phyloP scores from a whole-genome alignment of 2,329 filamentous ascomycete genomes.

The Rutstroemia sp. region DNA sequence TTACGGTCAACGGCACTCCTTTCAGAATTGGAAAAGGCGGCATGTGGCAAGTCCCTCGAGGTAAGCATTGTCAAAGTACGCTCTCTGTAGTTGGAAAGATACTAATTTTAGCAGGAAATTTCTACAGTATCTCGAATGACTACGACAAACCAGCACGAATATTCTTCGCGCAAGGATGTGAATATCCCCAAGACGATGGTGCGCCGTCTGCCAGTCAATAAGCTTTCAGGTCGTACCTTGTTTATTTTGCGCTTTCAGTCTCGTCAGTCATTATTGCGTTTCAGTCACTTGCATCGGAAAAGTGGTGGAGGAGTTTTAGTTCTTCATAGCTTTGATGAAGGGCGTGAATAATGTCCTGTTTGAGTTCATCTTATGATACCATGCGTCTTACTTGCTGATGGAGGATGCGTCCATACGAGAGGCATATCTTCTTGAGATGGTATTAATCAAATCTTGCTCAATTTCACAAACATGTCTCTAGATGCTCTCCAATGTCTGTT shows the following conservation, averaged over 20 bases:
- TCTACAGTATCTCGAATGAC: constrained; percentile 85
- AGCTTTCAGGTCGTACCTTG: too few species aligned
- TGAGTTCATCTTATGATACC: constrained; percentile 6
- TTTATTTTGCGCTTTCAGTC: neutral
- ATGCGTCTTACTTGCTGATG: constrained; percentile 3
- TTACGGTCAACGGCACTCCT: constrained; percentile 64
- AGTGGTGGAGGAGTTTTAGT: neutral
- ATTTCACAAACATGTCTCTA: too few species aligned
- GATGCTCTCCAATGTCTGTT: too few species aligned
- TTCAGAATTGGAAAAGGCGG: constrained; percentile 85
- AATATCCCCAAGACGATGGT: constrained; percentile 24
- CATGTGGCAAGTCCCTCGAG: constrained; percentile 90
- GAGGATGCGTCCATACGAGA: neutral
- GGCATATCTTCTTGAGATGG: neutral
- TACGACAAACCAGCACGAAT: constrained; percentile 64
- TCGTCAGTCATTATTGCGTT: neutral
- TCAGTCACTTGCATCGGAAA: neutral
- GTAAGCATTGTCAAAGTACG: constrained; percentile 43
- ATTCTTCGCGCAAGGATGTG: constrained; percentile 90
- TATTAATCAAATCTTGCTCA: neutral
- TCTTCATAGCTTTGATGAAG: neutral
- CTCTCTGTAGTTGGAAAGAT: neutral
- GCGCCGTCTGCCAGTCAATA: neutral
- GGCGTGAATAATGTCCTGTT: neutral
- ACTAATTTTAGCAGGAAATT: constrained; percentile 60